These are phyloP conservation scores for Escallonia herrerae DNA, from an alignment of 129 eudicot species.

Conservation along the genomic window DNA sequence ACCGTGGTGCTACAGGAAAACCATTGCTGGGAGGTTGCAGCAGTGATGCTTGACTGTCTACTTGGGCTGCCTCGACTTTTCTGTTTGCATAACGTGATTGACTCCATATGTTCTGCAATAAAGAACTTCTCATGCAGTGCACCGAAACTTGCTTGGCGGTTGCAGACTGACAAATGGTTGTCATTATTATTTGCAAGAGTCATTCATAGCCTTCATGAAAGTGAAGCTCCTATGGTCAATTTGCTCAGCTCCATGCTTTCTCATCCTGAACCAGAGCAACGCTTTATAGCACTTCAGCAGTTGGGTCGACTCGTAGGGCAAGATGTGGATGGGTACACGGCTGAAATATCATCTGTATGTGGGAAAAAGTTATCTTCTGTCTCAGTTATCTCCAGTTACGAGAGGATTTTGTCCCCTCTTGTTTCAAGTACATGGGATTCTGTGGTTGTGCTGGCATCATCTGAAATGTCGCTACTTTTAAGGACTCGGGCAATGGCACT, in stretches of 20 bases:
- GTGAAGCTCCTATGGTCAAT: conserved; percentile 49
- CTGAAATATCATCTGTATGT: conserved; percentile 19
- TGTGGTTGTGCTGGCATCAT: conserved; percentile 58
- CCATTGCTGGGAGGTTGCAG: conserved; percentile 85
- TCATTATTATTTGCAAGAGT: conserved; percentile 48
- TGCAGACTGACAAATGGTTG: conserved; percentile 71
- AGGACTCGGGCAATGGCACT: conserved; percentile 60
- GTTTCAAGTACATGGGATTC: conserved; percentile 76
- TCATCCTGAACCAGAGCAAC: conserved; percentile 90
- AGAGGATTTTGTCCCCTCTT: conserved; percentile 37
- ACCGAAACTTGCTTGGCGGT: conserved; percentile 75
- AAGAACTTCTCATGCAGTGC: conserved; percentile 58
- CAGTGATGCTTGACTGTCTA: conserved; percentile 56
- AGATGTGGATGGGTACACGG: conserved; percentile 37
- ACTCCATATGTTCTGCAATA: conserved; percentile 46
- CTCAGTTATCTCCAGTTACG: conserved; percentile 21
- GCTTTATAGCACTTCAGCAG: conserved; percentile 71
- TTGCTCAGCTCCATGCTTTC: conserved; percentile 54
- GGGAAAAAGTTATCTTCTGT: conserved; percentile 7
- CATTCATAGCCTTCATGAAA: conserved; percentile 27
- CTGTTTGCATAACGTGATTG: conserved; percentile 39
- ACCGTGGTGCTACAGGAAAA: conserved; percentile 43
- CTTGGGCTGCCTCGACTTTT: conserved; percentile 43
- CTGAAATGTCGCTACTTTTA: conserved; percentile 54
- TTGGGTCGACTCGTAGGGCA: conserved; percentile 59